These are phyloP conservation scores for Colletotrichum higginsianum DNA, from an alignment of 2,329 filamentous ascomycete genomes.

Conservation along the genomic window DNA sequence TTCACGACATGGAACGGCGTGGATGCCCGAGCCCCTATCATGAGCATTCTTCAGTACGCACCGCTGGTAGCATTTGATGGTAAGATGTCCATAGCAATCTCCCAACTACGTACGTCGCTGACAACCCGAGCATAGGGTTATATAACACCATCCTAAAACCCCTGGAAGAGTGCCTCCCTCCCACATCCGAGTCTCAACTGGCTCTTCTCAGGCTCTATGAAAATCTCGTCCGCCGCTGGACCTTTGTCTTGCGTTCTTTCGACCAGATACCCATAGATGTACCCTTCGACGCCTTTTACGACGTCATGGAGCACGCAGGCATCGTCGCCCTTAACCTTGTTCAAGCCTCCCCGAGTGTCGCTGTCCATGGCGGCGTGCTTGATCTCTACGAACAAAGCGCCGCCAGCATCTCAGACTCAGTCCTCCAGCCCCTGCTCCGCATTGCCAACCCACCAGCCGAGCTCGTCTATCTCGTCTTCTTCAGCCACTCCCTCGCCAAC, in stretches of 20 bases:
- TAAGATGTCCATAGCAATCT: slow-evolving; percentile 48
- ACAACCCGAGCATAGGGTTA: slow-evolving; percentile 61
- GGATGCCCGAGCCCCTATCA: slow-evolving; percentile 66
- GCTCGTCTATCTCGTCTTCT: slow-evolving; percentile 80
- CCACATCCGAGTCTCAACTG: slow-evolving; percentile 64
- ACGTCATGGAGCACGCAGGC: slow-evolving; percentile 66
- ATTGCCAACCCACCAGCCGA: slow-evolving; percentile 78
- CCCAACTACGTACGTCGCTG: slow-evolving; percentile 36
- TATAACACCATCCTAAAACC: slow-evolving; percentile 63
- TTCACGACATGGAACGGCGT: slow-evolving; percentile 75
- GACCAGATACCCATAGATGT: slow-evolving; percentile 54
- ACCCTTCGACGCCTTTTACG: slow-evolving; percentile 54
- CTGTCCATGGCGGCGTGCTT: slow-evolving; percentile 70
- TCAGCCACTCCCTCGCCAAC: slow-evolving; percentile 73
- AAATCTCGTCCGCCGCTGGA: slow-evolving; percentile 74
- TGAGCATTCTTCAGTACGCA: slow-evolving; percentile 71
- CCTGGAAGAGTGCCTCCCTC: slow-evolving; percentile 58
- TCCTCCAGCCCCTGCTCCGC: slow-evolving; percentile 68
- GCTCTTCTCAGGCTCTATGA: slow-evolving; percentile 78
- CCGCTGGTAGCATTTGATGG: slow-evolving; percentile 71
- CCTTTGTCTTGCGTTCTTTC: slow-evolving; percentile 58
- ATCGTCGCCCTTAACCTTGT: slow-evolving; percentile 71
- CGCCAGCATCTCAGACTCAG: slow-evolving; percentile 66
- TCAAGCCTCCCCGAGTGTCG: slow-evolving; percentile 63
- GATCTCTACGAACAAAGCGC: slow-evolving; percentile 79